phyloP scores from a whole-genome alignment of 768 basidiomycete genomes.

The Rhodotorula toruloides region DNA sequence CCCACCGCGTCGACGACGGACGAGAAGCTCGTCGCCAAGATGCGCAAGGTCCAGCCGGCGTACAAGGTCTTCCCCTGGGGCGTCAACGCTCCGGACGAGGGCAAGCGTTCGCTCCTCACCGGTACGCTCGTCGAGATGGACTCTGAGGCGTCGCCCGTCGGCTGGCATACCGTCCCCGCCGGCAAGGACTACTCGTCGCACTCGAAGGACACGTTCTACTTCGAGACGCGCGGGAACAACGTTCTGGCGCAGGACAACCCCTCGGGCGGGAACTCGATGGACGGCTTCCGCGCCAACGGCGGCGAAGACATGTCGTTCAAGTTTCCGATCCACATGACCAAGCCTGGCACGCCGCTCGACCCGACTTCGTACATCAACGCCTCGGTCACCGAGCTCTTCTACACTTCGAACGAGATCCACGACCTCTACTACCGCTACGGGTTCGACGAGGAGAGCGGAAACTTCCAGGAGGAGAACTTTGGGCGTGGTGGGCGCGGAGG shows the following conservation, averaged over 20 bases:
- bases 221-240: conserved; percentile 62
- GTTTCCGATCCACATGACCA: conserved; percentile 65
- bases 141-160: conserved; percentile 57
- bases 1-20: conserved; percentile 44
- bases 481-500: conserved; percentile 77
- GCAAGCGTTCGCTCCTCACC: conserved; percentile 28
- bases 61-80: conserved; percentile 49
- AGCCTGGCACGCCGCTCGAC: conserved; percentile 54
- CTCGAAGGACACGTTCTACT: conserved; percentile 51
- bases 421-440: conserved; percentile 61
- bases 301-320: conserved; percentile 58
- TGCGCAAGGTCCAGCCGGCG: conserved; percentile 20
- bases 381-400: conserved; percentile 58
- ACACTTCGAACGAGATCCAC: conserved; percentile 51
- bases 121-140: conserved; percentile 51
- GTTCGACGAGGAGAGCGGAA: conserved; percentile 68
- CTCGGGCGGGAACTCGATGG: conserved; percentile 63
- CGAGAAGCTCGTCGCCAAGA: conserved; percentile 11
- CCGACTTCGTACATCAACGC: conserved; percentile 71
- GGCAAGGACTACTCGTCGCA: conserved; percentile 41
- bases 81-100: conserved; percentile 40
- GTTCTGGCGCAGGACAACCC: conserved; percentile 93
- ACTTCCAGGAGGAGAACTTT: conserved; percentile 85
- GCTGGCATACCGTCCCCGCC: conserved; percentile 81
- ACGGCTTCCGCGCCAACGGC: conserved; percentile 74